A percentile compares a stretch with the other conserved stretches of the same genome.
Evolutionary conservation across 139 green algal genomes (phyloP).

Genomic region (Trebouxia sp.): DNA sequence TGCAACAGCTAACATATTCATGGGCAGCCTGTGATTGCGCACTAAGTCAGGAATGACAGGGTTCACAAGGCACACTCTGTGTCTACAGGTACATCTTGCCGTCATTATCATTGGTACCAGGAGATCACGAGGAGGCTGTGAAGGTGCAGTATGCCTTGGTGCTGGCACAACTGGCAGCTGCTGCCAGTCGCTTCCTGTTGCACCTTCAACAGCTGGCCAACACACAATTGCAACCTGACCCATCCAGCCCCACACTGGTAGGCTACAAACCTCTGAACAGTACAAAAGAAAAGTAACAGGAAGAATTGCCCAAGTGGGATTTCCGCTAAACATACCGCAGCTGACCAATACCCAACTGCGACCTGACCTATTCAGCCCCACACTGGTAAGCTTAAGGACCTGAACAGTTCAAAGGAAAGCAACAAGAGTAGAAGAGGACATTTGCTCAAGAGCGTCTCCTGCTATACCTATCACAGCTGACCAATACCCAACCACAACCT

Average conservation of each 20-base stretch:
- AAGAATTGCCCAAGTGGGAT: too few relatives aligned
- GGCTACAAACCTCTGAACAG: too few relatives aligned
- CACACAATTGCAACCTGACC: background rate
- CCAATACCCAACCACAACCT: too few relatives aligned
- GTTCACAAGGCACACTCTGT: too few relatives aligned
- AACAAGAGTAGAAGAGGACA: too few relatives aligned
- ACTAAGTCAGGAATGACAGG: too few relatives aligned
- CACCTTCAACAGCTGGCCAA: slow-evolving; percentile 49
- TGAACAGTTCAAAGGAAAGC: too few relatives aligned
- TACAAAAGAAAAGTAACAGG: too few relatives aligned
- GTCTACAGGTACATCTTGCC: slow-evolving; percentile 85
- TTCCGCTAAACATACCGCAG: slow-evolving; percentile 65
- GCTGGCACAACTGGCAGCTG: slow-evolving; percentile 62
- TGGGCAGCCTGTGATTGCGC: too few relatives aligned
- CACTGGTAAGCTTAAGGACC: background rate
- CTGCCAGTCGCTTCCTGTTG: slow-evolving; percentile 70
- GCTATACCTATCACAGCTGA: too few relatives aligned
- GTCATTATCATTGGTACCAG: slow-evolving; percentile 81
- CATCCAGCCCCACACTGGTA: background rate
- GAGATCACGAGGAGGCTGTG: slow-evolving; percentile 84
- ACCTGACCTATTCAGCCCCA: background rate
- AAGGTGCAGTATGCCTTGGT: slow-evolving; percentile 53
- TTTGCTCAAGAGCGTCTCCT: too few relatives aligned
- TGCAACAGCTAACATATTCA: too few relatives aligned
- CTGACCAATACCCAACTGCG: slow-evolving; percentile 10